A percentile compares a stretch with the other conserved stretches of the same genome.
phyloP scores from a whole-genome alignment of 805 yeast genomes.

The Lachancea waltii region DNA sequence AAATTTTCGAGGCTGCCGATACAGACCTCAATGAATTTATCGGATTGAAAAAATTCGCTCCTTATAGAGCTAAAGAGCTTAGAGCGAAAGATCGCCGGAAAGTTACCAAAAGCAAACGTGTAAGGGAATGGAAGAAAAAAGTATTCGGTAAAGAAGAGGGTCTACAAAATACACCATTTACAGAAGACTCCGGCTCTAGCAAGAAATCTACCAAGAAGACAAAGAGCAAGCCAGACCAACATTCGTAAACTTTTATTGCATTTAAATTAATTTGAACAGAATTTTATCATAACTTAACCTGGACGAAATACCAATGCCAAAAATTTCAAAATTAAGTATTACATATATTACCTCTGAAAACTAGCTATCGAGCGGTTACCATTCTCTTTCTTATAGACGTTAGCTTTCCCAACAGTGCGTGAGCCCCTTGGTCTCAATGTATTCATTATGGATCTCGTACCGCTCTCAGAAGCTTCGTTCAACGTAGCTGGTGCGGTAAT shows the following conservation, averaged over 20 bases:
- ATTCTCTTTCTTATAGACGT: slow-evolving; percentile 7
- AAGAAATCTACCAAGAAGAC: slow-evolving; percentile 3
- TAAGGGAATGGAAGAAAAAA: slow-evolving; percentile 84
- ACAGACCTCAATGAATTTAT: slow-evolving; percentile 73
- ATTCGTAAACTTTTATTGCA: too few species aligned
- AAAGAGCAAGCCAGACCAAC: neutral
- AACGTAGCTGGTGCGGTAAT: slow-evolving; percentile 30
- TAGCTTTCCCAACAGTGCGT: neutral
- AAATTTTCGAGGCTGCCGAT: slow-evolving; percentile 87
- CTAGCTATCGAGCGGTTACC: slow-evolving; percentile 27
- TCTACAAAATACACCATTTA: slow-evolving; percentile 22
- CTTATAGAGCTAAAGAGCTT: slow-evolving; percentile 74
- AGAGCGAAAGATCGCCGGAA: slow-evolving; percentile 75
- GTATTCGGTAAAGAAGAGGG: slow-evolving; percentile 64
- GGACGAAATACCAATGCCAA: too few species aligned
- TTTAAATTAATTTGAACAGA: too few species aligned
- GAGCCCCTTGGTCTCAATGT: slow-evolving; percentile 8
- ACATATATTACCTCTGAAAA: slow-evolving; percentile 13
- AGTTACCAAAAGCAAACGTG: slow-evolving; percentile 71
- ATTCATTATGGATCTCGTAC: slow-evolving; percentile 31
- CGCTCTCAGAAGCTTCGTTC: slow-evolving; percentile 31
- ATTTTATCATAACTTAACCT: too few species aligned
- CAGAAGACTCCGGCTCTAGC: neutral
- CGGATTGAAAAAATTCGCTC: slow-evolving; percentile 88
- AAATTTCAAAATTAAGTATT: too few species aligned